Conservation (phyloP, 2,329 filamentous ascomycete genomes). For the Pseudocercospora musae region DNA sequence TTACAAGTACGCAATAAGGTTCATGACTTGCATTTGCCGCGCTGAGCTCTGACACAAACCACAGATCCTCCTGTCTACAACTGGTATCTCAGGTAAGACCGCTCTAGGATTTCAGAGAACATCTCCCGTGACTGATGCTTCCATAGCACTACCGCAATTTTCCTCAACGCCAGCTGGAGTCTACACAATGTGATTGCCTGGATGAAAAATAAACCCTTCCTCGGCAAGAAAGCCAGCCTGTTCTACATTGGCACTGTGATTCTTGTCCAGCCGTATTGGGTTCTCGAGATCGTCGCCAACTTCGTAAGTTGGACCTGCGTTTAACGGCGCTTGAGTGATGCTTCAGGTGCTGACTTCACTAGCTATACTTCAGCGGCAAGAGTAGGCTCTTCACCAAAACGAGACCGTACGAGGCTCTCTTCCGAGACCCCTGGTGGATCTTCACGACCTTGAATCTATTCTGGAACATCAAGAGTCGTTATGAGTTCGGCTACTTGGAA, state of each 20-base stretch:
- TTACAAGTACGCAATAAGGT: constrained; percentile 39
- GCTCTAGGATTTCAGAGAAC: background rate
- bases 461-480: constrained; percentile 61
- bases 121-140: background rate
- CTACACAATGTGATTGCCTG: constrained; percentile 66
- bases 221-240: constrained; percentile 48
- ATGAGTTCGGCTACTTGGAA: constrained; percentile 55
- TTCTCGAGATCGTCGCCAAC: constrained; percentile 63
- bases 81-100: constrained; percentile 53
- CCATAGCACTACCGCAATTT: constrained; percentile 54
- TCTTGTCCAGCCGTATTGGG: constrained; percentile 61
- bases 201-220: constrained; percentile 60
- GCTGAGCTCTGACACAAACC: constrained; percentile 10
- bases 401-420: constrained; percentile 58
- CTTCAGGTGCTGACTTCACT: constrained; percentile 3
- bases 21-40: constrained; percentile 5
- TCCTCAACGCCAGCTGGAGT: constrained; percentile 58
- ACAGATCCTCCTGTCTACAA: constrained; percentile 52
- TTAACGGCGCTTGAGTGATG: background rate
- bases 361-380: constrained; percentile 51
- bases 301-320: constrained; percentile 38
- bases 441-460: constrained; percentile 59
- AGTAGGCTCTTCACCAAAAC: constrained; percentile 52
- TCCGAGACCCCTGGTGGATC: constrained; percentile 67
- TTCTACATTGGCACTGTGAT: constrained; percentile 60